A percentile compares a stretch with the other conserved stretches of the same genome.
Evolutionary conservation across 441 rosid genomes (phyloP).

Genomic region (Populus hybrid): DNA sequence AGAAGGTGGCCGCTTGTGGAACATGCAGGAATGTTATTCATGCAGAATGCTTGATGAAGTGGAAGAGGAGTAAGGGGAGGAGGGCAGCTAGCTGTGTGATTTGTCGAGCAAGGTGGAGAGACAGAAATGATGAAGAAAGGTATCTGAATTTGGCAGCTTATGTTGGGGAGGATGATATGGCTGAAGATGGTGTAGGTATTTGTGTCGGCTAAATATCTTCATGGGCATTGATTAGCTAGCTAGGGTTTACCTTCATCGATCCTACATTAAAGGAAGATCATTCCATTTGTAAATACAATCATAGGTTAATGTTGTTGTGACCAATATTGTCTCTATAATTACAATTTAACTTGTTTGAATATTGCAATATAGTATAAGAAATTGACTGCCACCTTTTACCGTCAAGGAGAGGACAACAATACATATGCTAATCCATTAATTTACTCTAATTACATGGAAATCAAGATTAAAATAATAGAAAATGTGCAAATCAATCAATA

Average conservation of each 20-base stretch:
- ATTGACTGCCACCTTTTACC: not conserved
- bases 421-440: not conserved
- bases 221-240: not conserved
- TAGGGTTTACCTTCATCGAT: not conserved
- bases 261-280: not conserved
- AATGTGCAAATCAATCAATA: no score
- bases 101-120: constrained; percentile 80
- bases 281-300: not conserved
- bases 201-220: constrained; percentile 5
- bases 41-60: constrained; percentile 66
- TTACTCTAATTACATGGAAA: not conserved
- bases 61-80: constrained; percentile 78
- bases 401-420: no score
- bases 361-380: not conserved
- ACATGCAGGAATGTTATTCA: constrained; percentile 70
- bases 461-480: no score
- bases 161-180: constrained; percentile 23
- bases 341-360: not conserved
- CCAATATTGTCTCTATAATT: not conserved
- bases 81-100: constrained; percentile 64
- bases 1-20: constrained; percentile 46
- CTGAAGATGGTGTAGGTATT: not conserved
- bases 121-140: constrained; percentile 28
- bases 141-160: constrained; percentile 73
- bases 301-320: not conserved